Evolutionary conservation across 768 basidiomycete species (phyloP), one percentile per base, ranked within the genome.

Genomic region (Postia placenta): DNA sequence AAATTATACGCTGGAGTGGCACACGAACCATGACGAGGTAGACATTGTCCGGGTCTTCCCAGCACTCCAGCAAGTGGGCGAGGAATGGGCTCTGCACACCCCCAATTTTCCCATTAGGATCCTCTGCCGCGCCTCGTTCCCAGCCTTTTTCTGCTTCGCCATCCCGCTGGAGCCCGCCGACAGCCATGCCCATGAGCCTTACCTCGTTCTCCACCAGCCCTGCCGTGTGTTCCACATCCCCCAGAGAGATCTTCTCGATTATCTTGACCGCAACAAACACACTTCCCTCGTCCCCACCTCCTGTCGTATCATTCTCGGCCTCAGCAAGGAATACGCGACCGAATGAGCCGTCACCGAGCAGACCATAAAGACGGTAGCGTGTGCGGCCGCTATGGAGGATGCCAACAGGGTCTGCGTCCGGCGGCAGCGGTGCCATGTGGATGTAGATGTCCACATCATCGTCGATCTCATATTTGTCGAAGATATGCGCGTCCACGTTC

Each of bases 11-110:
- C 5, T 11, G 17, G 7, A 22, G 1, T n/a, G n/a, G 23, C 9
- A 14, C 15, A 55, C 60, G 28, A 37, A 62, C 62, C 60, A 62
- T 60, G 11, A 56, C 59, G 5, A 60, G 50, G 44, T 60, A 64
- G 0, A 59, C 47, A 39, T 62, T 59, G 5, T 57, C 46, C 0
- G 39, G 49, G 42, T 64, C 57, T 17, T 58, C 53, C 54, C 57
- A 64, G 0, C 57, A 54, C 1, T 49, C 40, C 17, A 54, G 39
- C 9, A 62, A 42, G 1, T 30, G 47, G 42, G 47, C 47, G 28
- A 60, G 40, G 41, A 57, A 60, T 11, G 54, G 30, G 15, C 30
- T 33, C 30, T 7, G 30, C 30, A 33, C 30, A 15, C 30, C 30
- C 30, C 9, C 30, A 33, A 33, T 33, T 15, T 33, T 15, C 9